Evolutionary conservation across 1,284 basidiomycete genomes (phyloP).

Genomic region (Cryptococcus hybrid): DNA sequence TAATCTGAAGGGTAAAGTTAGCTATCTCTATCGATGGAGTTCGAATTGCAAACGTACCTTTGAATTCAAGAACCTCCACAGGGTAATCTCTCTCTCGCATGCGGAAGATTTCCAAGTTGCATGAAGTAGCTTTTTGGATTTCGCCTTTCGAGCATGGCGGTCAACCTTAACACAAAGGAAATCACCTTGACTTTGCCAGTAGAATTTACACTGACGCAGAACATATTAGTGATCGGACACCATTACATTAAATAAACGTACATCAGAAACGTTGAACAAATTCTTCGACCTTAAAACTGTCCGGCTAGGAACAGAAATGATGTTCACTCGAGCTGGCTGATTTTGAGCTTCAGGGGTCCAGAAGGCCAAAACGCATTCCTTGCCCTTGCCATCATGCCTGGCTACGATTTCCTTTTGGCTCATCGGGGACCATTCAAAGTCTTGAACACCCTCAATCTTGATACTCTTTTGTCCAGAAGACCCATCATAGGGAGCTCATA

Average conservation of each 20-base stretch:
- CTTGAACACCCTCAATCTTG: constrained; percentile 96
- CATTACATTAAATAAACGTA: too few species aligned
- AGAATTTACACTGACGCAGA: constrained; percentile 95
- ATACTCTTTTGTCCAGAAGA: constrained; percentile 95
- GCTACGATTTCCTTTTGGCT: constrained; percentile 83
- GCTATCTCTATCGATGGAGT: not conserved
- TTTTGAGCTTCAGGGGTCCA: constrained; percentile 98
- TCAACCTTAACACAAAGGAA: constrained; percentile 99
- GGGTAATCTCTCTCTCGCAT: constrained; percentile 98
- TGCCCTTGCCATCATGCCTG: constrained; percentile 58
- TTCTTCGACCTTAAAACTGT: constrained; percentile 91
- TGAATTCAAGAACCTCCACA: constrained; percentile 96
- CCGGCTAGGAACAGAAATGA: constrained; percentile 86
- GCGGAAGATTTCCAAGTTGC: constrained; percentile 97
- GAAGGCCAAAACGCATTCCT: constrained; percentile 92
- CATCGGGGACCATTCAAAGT: constrained; percentile 98
- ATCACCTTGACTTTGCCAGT: constrained; percentile 99
- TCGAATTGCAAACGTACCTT: constrained; percentile 66
- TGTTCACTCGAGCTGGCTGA: constrained; percentile 93
- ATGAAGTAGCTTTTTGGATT: constrained; percentile 98
- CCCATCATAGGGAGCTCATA: constrained; percentile 95
- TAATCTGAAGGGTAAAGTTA: too few species aligned
- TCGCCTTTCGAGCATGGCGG: constrained; percentile 74
- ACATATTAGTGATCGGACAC: too few species aligned
- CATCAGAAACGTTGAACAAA: constrained; percentile 96